phyloP scores from a whole-genome alignment of 768 basidiomycete genomes.

The Gymnopilus junonius region DNA sequence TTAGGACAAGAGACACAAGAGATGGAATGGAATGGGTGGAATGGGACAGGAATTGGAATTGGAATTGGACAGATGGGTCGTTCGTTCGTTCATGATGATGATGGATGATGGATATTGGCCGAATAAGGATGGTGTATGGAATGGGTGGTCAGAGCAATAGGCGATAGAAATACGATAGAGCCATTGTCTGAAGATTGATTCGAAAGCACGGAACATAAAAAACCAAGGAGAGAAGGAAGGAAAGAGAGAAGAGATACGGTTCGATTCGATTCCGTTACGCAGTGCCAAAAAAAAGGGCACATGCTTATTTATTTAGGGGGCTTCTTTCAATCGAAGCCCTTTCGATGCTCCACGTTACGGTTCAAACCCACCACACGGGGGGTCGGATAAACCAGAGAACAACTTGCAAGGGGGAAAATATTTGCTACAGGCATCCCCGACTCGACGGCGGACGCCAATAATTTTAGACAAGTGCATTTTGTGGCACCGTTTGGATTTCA shows the following conservation, averaged over 20 bases:
- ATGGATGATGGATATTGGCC: no score
- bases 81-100: not conserved
- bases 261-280: not conserved
- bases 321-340: not conserved
- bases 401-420: no score
- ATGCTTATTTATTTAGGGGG: not conserved
- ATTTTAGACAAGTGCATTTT: not conserved
- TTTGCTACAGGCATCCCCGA: not conserved
- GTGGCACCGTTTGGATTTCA: not conserved
- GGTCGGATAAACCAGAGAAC: no score
- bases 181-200: not conserved
- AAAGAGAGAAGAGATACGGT: no score
- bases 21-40: not conserved
- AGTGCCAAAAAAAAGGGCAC: not conserved
- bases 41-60: not conserved
- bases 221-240: not conserved
- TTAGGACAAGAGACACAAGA: not conserved
- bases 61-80: not conserved
- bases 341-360: not conserved
- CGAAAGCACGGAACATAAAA: not conserved
- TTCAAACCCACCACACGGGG: no score
- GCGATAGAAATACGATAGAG: not conserved
- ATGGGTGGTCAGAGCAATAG: not conserved
- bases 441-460: not conserved
- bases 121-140: not conserved